These are phyloP conservation scores for Lentithecium fluviatile DNA, from an alignment of 495 filamentous ascomycete species.

Conservation along the genomic window DNA sequence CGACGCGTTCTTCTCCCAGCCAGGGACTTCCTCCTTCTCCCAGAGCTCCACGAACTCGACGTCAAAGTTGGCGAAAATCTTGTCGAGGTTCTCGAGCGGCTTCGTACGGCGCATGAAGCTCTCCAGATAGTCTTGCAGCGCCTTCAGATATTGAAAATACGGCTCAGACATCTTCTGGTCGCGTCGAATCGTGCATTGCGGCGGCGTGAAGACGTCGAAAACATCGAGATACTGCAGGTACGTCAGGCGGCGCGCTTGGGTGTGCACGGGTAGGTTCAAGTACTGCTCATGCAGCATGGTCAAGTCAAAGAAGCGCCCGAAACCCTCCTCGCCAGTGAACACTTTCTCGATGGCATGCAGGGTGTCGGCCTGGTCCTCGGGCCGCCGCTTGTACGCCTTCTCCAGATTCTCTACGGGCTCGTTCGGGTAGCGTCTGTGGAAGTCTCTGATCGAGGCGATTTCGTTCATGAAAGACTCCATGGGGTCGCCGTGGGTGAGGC, in stretches of 20 bases:
- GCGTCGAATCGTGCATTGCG: constrained; percentile 66
- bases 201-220: constrained; percentile 81
- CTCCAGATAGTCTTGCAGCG: constrained; percentile 78
- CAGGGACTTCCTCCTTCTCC: constrained; percentile 72
- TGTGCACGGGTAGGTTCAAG: constrained; percentile 77
- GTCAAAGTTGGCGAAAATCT: constrained; percentile 70
- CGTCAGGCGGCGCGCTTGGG: constrained; percentile 62
- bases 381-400: constrained; percentile 77
- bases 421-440: constrained; percentile 88
- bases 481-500: constrained; percentile 80
- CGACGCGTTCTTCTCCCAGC: constrained; percentile 68
- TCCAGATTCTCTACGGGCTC: constrained; percentile 95
- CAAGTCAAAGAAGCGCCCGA: constrained; percentile 86
- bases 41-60: constrained; percentile 81
- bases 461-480: constrained; percentile 93
- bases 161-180: constrained; percentile 82
- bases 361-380: constrained; percentile 53
- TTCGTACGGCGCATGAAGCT: constrained; percentile 75
- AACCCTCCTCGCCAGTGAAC: constrained; percentile 94
- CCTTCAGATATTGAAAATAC: constrained; percentile 87
- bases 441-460: constrained; percentile 73
- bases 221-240: constrained; percentile 89
- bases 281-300: constrained; percentile 81
- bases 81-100: constrained; percentile 80
- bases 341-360: constrained; percentile 73